A percentile compares a stretch with the other conserved stretches of the same genome.
Evolutionary conservation across 2,329 filamentous ascomycete genomes (phyloP).

Genomic region (Curvularia sp.): DNA sequence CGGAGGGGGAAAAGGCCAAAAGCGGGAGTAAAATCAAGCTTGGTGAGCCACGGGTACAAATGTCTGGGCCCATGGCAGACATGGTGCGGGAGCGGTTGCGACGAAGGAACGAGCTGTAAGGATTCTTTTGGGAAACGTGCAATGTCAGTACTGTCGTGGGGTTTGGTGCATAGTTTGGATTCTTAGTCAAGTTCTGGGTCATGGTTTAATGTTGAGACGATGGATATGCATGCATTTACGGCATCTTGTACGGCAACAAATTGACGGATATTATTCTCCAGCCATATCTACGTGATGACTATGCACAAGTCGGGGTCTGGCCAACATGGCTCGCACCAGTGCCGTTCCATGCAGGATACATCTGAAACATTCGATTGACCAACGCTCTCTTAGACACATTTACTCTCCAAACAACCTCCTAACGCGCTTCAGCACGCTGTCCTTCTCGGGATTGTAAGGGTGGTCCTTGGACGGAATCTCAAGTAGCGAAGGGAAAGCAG

Average conservation of each 20-base stretch:
- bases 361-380: neutral
- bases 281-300: neutral
- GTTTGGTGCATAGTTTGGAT: slow-evolving; percentile 13
- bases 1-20: slow-evolving; percentile 6
- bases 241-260: neutral
- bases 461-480: slow-evolving; percentile 99
- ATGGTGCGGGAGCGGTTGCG: slow-evolving; percentile 41
- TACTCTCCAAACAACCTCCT: slow-evolving; percentile 76
- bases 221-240: slow-evolving; percentile 14
- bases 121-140: slow-evolving; percentile 18
- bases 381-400: slow-evolving; percentile 11
- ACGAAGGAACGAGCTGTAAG: slow-evolving; percentile 43
- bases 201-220: slow-evolving; percentile 34
- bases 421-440: slow-evolving; percentile 92
- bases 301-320: neutral
- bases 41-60: slow-evolving; percentile 42
- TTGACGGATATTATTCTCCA: slow-evolving; percentile 4
- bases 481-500: slow-evolving; percentile 92
- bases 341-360: neutral
- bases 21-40: slow-evolving; percentile 29
- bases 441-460: slow-evolving; percentile 98
- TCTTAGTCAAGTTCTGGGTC: neutral
- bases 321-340: neutral
- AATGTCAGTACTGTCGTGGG: slow-evolving; percentile 28
- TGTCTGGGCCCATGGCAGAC: slow-evolving; percentile 46